Conservation (phyloP, 495 filamentous ascomycete genomes). For the Aspergillus kassunensis region DNA sequence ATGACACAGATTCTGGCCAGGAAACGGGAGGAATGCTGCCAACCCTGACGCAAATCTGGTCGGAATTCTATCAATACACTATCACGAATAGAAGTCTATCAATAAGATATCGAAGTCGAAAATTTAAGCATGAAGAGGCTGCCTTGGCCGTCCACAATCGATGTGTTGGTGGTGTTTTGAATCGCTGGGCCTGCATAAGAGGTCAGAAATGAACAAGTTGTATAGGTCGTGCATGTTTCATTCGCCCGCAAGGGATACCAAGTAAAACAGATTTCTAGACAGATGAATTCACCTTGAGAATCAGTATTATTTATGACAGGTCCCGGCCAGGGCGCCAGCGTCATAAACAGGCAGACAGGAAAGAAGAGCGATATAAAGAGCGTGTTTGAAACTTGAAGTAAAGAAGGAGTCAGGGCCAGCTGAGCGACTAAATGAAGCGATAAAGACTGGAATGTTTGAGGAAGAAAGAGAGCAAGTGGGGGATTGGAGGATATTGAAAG, state of each 20-base stretch:
- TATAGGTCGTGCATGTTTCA: not conserved
- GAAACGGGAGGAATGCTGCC: constrained; percentile 12
- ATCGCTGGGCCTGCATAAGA: not conserved
- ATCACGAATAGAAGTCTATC: not conserved
- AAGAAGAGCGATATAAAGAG: constrained; percentile 4
- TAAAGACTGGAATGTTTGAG: constrained; percentile 14
- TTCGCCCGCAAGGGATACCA: not conserved
- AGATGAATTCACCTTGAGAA: not conserved
- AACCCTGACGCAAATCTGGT: not conserved
- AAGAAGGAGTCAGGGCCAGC: not conserved
- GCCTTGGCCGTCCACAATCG: not conserved
- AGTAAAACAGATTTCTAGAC: not conserved
- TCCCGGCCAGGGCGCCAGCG: constrained; percentile 8
- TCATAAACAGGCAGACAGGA: constrained; percentile 5
- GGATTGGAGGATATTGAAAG: not conserved
- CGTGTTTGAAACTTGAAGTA: not conserved
- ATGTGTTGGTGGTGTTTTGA: not conserved
- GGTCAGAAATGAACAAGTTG: not conserved
- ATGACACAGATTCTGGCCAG: constrained; percentile 3
- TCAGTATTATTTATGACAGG: constrained; percentile 5
- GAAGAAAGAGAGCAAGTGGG: not conserved
- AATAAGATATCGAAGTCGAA: not conserved
- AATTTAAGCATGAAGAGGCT: not conserved
- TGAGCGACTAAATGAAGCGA: constrained; percentile 7
- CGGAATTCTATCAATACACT: too few species aligned